Evolutionary conservation across 106 monocot species (phyloP).

Genomic region (Platanthera zijinensis): DNA sequence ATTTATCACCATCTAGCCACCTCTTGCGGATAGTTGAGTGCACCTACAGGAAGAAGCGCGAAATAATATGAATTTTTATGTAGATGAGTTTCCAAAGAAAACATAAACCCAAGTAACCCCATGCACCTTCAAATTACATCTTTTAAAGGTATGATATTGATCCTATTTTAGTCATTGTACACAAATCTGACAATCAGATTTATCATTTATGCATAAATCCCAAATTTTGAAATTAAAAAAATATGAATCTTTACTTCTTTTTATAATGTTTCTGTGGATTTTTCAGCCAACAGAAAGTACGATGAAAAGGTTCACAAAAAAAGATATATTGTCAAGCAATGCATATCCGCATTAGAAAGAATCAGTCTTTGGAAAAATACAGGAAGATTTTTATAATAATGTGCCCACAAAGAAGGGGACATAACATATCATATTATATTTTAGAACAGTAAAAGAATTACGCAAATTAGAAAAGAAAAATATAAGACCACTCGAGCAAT

Average conservation of each 20-base stretch:
- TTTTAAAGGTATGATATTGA: neutral
- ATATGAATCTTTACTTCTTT: neutral
- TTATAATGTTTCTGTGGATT: neutral
- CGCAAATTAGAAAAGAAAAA: neutral
- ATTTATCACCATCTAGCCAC: no score
- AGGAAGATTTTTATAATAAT: no score
- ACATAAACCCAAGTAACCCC: no score
- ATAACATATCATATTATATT: neutral
- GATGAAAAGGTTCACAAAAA: neutral
- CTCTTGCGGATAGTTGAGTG: no score
- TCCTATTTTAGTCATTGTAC: neutral
- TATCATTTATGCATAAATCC: neutral
- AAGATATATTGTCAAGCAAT: no score
- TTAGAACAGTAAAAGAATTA: neutral
- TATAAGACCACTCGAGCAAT: neutral
- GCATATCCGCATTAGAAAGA: no score
- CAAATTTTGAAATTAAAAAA: neutral
- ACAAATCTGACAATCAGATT: neutral
- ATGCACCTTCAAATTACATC: neutral
- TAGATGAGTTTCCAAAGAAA: no score
- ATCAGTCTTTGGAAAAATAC: no score
- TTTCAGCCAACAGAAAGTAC: neutral
- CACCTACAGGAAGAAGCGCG: neutral
- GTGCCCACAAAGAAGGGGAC: neutral
- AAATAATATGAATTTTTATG: neutral